Evolutionary conservation across 2,329 filamentous ascomycete species (phyloP), one percentile per base, ranked within the genome.

Genomic region (Penicillium sp.): DNA sequence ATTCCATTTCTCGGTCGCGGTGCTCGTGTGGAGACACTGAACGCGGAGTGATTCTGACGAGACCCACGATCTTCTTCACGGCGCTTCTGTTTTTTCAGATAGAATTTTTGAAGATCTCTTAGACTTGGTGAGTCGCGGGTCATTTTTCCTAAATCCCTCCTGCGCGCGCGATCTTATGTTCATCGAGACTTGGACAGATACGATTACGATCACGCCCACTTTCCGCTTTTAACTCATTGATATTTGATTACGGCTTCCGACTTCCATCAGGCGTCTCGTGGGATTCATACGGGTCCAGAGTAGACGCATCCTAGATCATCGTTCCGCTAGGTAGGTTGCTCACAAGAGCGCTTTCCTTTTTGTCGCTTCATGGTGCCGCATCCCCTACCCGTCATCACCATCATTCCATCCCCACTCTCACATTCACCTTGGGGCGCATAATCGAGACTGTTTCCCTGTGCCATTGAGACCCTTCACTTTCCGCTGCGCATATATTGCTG

Each of bases 111-210:
- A 39, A 62, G 64, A 63, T 54, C 63, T 31, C 60, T 58, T 72
- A 74, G 71, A 73, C 55, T 42, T 70, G 68, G 72, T 74, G 61
- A 72, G 72, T 72, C 29, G 43, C 46, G 35, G 23, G 13, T 19
- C n/a, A 0, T 11, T 33, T 7, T 25, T 21, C 39, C 19, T 23
- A 13, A 31, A 19, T 54, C 26, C 44, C 19, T 54, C 26, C 44
- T 39, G 27, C 21, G 37, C 43, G 58, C 39, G 46, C 58, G 27
- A 52, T 39, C 47, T 57, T 25, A 33, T 33, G 25, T 39, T 35
- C 23, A 44, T 39, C 31, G 29, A 27, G 46, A 52, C 44, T 50
- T 27, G 29, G 43, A 57, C 59, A 72, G 69, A 68, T 58, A 67
- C 67, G 64, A 68, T 68, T 66, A 71, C 69, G 68, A 69, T 57